Evolutionary conservation across 2,329 filamentous ascomycete genomes (phyloP).

Genomic region (Aspergillus spinulosporus): DNA sequence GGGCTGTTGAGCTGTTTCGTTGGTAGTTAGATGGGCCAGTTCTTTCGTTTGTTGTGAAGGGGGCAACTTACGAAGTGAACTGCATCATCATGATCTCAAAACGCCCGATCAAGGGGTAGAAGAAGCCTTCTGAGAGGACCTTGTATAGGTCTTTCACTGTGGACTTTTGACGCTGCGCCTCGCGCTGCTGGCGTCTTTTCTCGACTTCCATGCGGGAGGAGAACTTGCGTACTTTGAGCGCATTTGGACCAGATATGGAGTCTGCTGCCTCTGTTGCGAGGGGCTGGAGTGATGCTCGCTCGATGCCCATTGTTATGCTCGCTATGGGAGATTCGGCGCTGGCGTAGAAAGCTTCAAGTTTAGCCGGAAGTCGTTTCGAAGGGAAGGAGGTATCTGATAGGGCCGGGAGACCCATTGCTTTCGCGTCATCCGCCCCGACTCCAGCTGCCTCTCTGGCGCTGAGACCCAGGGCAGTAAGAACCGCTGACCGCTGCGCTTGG

Average conservation of each 20-base stretch:
- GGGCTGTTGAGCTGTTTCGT: constrained; percentile 32
- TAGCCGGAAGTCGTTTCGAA: constrained; percentile 73
- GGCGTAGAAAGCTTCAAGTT: constrained; percentile 71
- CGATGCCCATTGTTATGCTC: constrained; percentile 65
- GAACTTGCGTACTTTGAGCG: constrained; percentile 87
- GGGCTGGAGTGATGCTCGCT: constrained; percentile 73
- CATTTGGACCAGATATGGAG: constrained; percentile 72
- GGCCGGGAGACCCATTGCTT: constrained; percentile 33
- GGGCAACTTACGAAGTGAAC: constrained; percentile 47
- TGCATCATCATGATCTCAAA: constrained; percentile 67
- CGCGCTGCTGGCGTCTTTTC: constrained; percentile 50
- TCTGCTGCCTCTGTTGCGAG: constrained; percentile 81
- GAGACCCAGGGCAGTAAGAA: constrained; percentile 80
- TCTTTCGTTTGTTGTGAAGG: not conserved
- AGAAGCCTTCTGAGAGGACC: constrained; percentile 74
- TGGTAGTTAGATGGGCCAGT: constrained; percentile 2
- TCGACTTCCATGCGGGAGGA: constrained; percentile 72
- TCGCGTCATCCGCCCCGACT: constrained; percentile 59
- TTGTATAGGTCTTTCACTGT: constrained; percentile 77
- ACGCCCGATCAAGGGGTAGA: constrained; percentile 79
- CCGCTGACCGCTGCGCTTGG: constrained; percentile 74
- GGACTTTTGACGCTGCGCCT: constrained; percentile 52
- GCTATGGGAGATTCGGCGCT: constrained; percentile 60
- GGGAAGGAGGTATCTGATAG: constrained; percentile 62
- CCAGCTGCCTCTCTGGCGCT: constrained; percentile 83